Base-by-base conservation (phyloP, 2,329 filamentous ascomycete genomes). In the Furcasterigmium sp. region DNA sequence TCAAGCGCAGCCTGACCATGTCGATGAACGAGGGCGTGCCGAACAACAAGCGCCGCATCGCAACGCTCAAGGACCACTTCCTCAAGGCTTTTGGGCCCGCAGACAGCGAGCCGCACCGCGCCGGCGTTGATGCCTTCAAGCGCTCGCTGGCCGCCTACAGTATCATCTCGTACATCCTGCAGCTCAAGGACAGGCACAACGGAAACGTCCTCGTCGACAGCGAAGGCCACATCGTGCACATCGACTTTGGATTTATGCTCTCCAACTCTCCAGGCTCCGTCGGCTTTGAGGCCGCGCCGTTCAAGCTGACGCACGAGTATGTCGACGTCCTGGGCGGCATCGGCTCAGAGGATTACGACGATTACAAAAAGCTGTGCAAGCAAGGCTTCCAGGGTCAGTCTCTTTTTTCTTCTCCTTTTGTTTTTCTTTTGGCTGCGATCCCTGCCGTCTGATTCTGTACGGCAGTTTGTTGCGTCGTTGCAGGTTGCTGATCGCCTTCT, bases 211-310 rank as follows among this genome's bases (percentile, higher is more conserved):
- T 93, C 46, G 85, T 93, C 55, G 87, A 91, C 62, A 89, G 86
- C 55, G 84, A 88, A 60, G 87, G 87, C 9, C 87, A 93, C 58
- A 90, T 91, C 44, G 82, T 93, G 47, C 87, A 93, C 59, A 93
- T 93, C 48, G 87, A 93, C 63, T 93, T 93, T 62, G 87, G 87
- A 43, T 93, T 93, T 61, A 91, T 93, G 85, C 72, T 93, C 26
- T 91, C 85, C 37, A 93, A 93, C 62, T 90, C 86, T 2, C 87
- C 87, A 0, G 87, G 87, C 0, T 85, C 82, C 8, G 87, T 93
- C 58, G 87, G 86, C 3, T 93, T 93, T 55, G 87, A 93, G 65
- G 87, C 87, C 13, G 87, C 87, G 5, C 87, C 87, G 1, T 93
- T 93, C 65, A 93, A 93, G 68, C 71, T 93, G 20, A 91, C 87